Base-by-base conservation (phyloP, 345 rosid genomes). In the Litchi chinensis region DNA sequence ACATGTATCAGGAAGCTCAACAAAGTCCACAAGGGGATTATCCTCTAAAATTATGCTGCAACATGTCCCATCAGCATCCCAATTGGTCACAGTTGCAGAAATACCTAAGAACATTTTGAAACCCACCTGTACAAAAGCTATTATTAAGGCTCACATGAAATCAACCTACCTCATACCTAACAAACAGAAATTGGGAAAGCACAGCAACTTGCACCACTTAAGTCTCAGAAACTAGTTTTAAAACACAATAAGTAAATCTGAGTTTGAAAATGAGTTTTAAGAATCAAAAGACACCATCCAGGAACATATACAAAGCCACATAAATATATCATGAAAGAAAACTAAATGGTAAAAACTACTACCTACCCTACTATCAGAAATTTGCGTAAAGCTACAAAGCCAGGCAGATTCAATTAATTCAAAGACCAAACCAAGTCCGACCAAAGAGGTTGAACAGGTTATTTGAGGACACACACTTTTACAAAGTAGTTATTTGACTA, bases 21-120 rank as follows among this genome's bases (percentile, higher is more conserved):
- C 99, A 64, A 93, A 93, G 77, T 95, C 98, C 68, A 92, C 98
- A 32, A 95, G 83, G 63, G 98, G 99, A 83, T 93, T 95, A 80
- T 95, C 99, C 70, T 92, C 98, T 85, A 95, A 88, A 80, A 92
- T 70, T 65, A 93, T 84, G 81, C 88, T 91, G 88, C 98, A 93
- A 81, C 90, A 86, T 63, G 96, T 93, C 37, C 98, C 99, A 41
- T 95, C 95, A 50, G 88, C 86, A 70, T 95, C 93, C 96, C 97
- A 93, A 72, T 91, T 95, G 76, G 83, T 79, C 71, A 93, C 97
- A 43, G 97, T 88, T 48, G 98, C 98, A 74, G 92, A 83, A 67
- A 95, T 90, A 24, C 99, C 98, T 39, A 95, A 84, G 79, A 95
- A 95, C 99, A 95, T 95, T 89, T 95, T 95, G 86, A 93, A 92